Conservation (phyloP, 1,284 basidiomycete genomes). For the Cutaneotrichosporon cavernicola region DNA sequence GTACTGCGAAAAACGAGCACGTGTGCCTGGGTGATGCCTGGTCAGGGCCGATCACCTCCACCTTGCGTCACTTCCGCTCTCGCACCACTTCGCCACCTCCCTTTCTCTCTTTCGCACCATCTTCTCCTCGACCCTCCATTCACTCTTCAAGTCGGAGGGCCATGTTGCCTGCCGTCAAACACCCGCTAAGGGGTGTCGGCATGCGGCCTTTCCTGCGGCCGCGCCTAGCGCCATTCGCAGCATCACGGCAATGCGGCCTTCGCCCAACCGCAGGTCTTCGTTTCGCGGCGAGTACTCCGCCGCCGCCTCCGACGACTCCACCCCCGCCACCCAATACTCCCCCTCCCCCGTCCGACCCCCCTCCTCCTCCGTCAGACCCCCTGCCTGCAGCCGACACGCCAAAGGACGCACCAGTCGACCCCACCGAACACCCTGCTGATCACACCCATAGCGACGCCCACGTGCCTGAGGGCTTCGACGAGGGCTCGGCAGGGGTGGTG, state of each 20-base stretch:
- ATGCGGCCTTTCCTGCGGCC: background rate
- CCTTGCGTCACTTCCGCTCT: background rate
- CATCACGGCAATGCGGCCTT: background rate
- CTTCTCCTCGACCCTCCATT: background rate
- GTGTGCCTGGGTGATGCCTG: background rate
- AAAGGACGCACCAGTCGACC: background rate
- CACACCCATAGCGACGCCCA: constrained; percentile 4
- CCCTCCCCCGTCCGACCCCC: background rate
- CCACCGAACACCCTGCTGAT: background rate
- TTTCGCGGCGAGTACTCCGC: background rate
- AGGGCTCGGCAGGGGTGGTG: constrained; percentile 16
- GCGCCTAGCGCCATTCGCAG: background rate
- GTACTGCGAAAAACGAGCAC: background rate
- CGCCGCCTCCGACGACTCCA: background rate
- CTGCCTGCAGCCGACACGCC: background rate
- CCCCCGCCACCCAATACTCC: background rate
- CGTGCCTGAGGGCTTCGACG: constrained; percentile 5
- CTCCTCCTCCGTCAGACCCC: background rate
- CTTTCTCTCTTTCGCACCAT: background rate
- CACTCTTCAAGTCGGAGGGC: background rate
- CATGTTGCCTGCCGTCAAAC: constrained; percentile 10
- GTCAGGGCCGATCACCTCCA: background rate
- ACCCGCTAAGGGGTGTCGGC: constrained; percentile 4
- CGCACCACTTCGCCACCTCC: background rate
- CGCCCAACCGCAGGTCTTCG: background rate